A percentile compares a stretch with the other conserved stretches of the same genome.
These are phyloP conservation scores for Candida taoyuanica DNA, from an alignment of 805 yeast genomes.

Conservation along the genomic window DNA sequence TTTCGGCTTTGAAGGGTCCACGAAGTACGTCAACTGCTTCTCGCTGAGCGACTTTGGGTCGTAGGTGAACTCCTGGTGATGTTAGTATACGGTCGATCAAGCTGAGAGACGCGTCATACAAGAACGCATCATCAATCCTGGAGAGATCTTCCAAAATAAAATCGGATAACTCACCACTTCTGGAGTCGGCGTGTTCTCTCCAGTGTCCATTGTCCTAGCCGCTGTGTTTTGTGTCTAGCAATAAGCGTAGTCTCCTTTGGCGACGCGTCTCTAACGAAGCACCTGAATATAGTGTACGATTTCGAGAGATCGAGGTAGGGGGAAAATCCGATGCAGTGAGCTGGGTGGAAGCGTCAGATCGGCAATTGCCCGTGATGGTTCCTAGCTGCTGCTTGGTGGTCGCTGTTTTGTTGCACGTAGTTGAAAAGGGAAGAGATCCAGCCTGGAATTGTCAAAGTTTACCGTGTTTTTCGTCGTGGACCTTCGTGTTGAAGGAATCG, in stretches of 20 bases:
- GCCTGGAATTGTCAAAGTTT: background rate
- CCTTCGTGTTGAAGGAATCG: background rate
- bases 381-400: background rate
- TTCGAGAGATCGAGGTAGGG: no score
- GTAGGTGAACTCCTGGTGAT: slow-evolving; percentile 4
- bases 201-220: background rate
- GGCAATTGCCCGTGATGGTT: no score
- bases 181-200: background rate
- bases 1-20: slow-evolving; percentile 30
- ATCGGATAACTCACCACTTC: background rate
- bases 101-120: background rate
- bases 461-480: background rate
- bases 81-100: slow-evolving; percentile 1
- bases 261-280: background rate
- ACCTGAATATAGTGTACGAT: no score
- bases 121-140: background rate
- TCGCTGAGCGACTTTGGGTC: slow-evolving; percentile 9
- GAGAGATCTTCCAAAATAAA: slow-evolving; percentile 1
- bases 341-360: no score
- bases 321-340: no score
- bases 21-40: slow-evolving; percentile 29
- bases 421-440: background rate
- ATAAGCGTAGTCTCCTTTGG: no score
- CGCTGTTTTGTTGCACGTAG: background rate
- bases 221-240: background rate